Evolutionary conservation across 2,329 filamentous ascomycete species (phyloP).

Genomic region (Monilinia fructicola): DNA sequence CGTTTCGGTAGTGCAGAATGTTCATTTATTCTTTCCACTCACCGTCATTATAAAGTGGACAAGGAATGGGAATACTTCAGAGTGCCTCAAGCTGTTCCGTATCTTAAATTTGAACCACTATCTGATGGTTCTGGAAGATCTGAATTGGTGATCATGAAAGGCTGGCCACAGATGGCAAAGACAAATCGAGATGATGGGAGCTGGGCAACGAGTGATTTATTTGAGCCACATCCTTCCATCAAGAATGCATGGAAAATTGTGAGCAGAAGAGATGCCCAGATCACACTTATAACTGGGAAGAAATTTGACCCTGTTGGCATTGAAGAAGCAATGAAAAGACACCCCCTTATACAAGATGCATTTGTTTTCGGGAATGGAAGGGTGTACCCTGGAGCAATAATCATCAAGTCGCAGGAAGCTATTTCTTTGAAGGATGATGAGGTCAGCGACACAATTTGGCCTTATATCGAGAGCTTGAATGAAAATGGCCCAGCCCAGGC

Average conservation of each 20-base stretch:
- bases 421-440: conserved; percentile 24
- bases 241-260: conserved; percentile 61
- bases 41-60: conserved; percentile 50
- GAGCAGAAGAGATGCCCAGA: conserved; percentile 59
- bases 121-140: conserved; percentile 42
- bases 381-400: conserved; percentile 55
- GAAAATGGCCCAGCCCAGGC: neutral
- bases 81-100: conserved; percentile 37
- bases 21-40: conserved; percentile 63
- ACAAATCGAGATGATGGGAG: conserved; percentile 55
- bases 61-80: conserved; percentile 63
- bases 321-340: conserved; percentile 54
- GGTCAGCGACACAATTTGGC: conserved; percentile 15
- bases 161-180: conserved; percentile 61
- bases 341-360: conserved; percentile 50
- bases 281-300: conserved; percentile 64
- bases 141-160: conserved; percentile 55
- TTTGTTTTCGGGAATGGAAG: conserved; percentile 61
- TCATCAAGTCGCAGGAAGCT: conserved; percentile 50
- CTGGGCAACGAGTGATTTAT: conserved; percentile 63
- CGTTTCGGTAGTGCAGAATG: conserved; percentile 66
- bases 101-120: conserved; percentile 50
- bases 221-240: conserved; percentile 54
- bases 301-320: conserved; percentile 46
- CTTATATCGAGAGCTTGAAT: conserved; percentile 1